Evolutionary conservation across 345 rosid species (phyloP).

Genomic region (Aquilaria sinensis): DNA sequence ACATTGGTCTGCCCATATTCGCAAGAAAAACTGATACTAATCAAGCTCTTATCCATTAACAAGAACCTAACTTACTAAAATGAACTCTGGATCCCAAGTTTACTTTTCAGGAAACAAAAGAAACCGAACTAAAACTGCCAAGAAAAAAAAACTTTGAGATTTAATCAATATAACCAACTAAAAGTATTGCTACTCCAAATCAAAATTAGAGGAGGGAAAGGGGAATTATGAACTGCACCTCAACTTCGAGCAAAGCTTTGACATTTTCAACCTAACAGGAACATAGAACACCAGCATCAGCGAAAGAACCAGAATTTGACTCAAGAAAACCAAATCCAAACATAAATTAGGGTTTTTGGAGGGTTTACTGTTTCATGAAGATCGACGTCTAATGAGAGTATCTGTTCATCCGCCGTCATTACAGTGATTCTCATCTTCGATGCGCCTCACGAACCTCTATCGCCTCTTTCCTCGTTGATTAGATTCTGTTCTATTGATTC

Average conservation of each 20-base stretch:
- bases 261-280: constrained; percentile 75
- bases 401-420: constrained; percentile 86
- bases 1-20: constrained; percentile 58
- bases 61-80: background rate
- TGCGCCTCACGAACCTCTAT: background rate
- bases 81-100: background rate
- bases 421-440: constrained; percentile 75
- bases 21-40: background rate
- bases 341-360: constrained; percentile 21
- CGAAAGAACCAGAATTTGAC: constrained; percentile 5
- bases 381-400: constrained; percentile 78
- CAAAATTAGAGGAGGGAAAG: background rate
- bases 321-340: constrained; percentile 3
- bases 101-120: constrained; percentile 15
- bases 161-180: background rate
- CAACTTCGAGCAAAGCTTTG: constrained; percentile 95
- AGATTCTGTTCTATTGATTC: background rate
- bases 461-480: constrained; percentile 1
- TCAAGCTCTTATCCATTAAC: constrained; percentile 1
- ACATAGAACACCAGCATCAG: constrained; percentile 2
- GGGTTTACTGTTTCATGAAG: constrained; percentile 66
- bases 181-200: background rate
- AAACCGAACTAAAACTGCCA: background rate
- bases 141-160: background rate
- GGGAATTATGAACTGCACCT: constrained; percentile 35